Percentiles rank a stretch among this genome's conserved stretches.
These are phyloP conservation scores for Phaeosphaeriaceae sp. DNA, from an alignment of 2,329 filamentous ascomycete genomes.

Conservation along the genomic window DNA sequence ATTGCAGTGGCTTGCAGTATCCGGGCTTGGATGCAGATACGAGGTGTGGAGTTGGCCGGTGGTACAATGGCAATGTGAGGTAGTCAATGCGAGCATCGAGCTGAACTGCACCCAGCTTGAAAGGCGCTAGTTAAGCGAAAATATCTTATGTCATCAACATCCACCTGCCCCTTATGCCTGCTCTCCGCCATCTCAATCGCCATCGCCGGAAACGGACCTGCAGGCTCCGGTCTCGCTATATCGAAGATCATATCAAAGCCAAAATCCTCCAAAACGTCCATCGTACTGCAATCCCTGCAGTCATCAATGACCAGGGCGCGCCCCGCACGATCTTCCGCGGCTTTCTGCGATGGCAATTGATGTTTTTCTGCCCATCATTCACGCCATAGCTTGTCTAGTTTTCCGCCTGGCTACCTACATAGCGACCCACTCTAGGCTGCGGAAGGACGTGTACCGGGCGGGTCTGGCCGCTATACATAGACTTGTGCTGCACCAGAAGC, in stretches of 20 bases:
- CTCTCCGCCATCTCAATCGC: not conserved
- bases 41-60: constrained; percentile 6
- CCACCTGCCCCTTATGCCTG: not conserved
- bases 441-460: not conserved
- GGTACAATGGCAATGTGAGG: not conserved
- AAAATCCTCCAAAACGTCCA: not conserved
- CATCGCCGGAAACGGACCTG: not conserved
- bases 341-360: not conserved
- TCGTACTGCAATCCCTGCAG: constrained; percentile 4
- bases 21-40: constrained; percentile 10
- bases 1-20: constrained; percentile 20
- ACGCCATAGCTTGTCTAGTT: not conserved
- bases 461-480: not conserved
- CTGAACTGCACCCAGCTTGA: not conserved
- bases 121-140: not conserved
- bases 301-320: not conserved
- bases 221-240: constrained; percentile 1
- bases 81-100: not conserved
- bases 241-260: not conserved
- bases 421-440: not conserved
- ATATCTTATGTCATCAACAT: constrained; percentile 2
- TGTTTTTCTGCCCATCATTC: not conserved
- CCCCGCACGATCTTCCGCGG: constrained; percentile 1
- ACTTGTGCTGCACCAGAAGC: not conserved
- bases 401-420: not conserved